Evolutionary conservation across 176 grass and related monocot genomes (phyloP).

Genomic region (Aegilops bicornis): DNA sequence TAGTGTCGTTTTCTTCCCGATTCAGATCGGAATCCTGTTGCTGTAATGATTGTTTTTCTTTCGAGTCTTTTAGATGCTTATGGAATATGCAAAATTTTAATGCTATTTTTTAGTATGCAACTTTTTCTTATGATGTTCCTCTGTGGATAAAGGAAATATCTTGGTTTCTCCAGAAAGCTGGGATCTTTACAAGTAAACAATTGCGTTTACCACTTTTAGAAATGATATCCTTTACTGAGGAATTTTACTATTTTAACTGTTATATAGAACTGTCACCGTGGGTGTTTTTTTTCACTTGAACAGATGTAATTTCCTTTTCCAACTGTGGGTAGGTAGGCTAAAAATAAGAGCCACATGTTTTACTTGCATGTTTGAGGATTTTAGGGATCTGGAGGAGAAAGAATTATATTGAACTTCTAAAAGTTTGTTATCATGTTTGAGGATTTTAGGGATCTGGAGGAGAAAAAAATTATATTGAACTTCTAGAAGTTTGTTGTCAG

Average conservation of each 20-base stretch:
- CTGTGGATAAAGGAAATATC: neutral
- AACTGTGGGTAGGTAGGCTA: neutral
- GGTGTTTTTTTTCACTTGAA: neutral
- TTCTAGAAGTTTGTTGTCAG: neutral
- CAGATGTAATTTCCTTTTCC: neutral
- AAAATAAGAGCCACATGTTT: constrained; percentile 4
- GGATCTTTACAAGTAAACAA: neutral
- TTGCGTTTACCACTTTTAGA: neutral
- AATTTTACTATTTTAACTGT: neutral
- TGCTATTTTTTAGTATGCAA: neutral
- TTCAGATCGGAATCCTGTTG: neutral
- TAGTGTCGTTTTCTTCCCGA: neutral
- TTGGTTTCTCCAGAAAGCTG: neutral
- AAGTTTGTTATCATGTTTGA: neutral
- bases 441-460: neutral
- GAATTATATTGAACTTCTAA: neutral
- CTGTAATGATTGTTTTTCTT: neutral
- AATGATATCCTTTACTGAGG: neutral
- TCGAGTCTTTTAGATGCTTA: neutral
- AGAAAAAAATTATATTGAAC: neutral
- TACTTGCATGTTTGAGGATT: neutral
- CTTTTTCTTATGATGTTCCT: neutral
- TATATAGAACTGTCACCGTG: neutral
- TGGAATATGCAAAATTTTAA: neutral
- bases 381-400: neutral